Evolutionary conservation across 75 land plant genomes (phyloP).

Genomic region (Azolla pinnata): DNA sequence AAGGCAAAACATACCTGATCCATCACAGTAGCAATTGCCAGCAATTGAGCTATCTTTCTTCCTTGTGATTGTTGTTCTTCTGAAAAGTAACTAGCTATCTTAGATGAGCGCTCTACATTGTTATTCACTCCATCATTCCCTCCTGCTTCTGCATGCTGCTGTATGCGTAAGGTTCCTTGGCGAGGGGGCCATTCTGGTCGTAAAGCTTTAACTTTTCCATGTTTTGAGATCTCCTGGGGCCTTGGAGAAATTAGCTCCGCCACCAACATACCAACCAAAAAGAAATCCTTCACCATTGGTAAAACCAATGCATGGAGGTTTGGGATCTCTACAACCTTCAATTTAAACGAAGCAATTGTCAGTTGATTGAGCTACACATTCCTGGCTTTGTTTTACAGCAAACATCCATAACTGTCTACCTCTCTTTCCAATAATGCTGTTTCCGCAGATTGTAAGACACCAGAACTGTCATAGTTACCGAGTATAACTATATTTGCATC

Average conservation of each 20-base stretch:
- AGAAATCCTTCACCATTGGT: constrained; percentile 90
- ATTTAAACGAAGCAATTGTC: not conserved
- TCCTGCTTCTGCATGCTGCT: not conserved
- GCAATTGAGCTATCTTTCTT: constrained; percentile 52
- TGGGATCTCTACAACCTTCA: constrained; percentile 63
- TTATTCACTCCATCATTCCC: not conserved
- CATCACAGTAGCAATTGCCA: constrained; percentile 93
- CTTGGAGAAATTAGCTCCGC: constrained; percentile 39
- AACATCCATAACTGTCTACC: constrained; percentile 12
- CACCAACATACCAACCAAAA: constrained; percentile 86
- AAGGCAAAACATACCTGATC: constrained; percentile 62
- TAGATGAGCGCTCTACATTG: not conserved
- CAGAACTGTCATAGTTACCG: constrained; percentile 50
- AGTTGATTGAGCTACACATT: not conserved
- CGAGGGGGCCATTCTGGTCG: constrained; percentile 23
- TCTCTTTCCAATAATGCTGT: constrained; percentile 52
- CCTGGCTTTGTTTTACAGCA: not conserved
- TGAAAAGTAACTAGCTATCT: constrained; percentile 19
- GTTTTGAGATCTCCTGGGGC: constrained; percentile 3
- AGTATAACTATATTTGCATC: constrained; percentile 45
- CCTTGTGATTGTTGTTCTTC: constrained; percentile 50
- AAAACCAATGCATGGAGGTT: constrained; percentile 66
- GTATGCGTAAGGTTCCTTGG: not conserved
- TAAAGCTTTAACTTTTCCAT: constrained; percentile 9
- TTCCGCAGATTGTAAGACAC: constrained; percentile 56